Conservation (phyloP, 805 yeast species). For the Peterozyma toletana region DNA sequence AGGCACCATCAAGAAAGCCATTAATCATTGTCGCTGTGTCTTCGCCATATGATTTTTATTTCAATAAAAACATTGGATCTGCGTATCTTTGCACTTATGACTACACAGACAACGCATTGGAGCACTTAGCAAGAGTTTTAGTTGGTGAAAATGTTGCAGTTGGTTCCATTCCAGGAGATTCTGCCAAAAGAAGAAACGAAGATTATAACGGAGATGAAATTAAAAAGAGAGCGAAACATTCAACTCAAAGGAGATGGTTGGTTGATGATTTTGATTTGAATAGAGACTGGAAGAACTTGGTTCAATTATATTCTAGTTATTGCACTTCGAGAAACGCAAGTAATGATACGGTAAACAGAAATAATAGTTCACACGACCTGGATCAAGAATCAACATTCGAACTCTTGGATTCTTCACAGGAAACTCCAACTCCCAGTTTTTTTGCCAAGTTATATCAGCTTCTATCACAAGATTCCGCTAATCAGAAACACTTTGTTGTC, state of each 20-base stretch:
- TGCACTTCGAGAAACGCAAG: constrained; percentile 3
- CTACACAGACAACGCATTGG: constrained; percentile 44
- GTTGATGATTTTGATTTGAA: constrained; percentile 46
- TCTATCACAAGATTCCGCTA: constrained; percentile 15
- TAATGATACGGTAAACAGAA: not conserved
- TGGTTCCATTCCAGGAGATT: constrained; percentile 52
- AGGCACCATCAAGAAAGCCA: constrained; percentile 34
- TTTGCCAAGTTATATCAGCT: constrained; percentile 13
- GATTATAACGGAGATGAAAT: not conserved
- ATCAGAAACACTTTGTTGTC: constrained; percentile 45
- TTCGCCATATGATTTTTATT: constrained; percentile 55
- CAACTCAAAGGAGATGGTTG: constrained; percentile 35
- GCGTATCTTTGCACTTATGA: constrained; percentile 57
- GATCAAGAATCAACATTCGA: not conserved
- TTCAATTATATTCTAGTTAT: constrained; percentile 35
- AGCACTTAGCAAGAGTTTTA: constrained; percentile 39
- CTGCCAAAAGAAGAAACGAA: constrained; percentile 6
- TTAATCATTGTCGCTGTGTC: constrained; percentile 53
- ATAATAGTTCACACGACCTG: not conserved
- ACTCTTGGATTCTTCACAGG: constrained; percentile 16
- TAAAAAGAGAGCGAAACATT: constrained; percentile 10
- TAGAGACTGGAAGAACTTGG: constrained; percentile 44
- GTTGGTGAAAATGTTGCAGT: constrained; percentile 47
- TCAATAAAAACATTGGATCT: constrained; percentile 45
- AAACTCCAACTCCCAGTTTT: constrained; percentile 12